Evolutionary conservation across 2,329 filamentous ascomycete species (phyloP).

Genomic region (Ceratocystis harringtonii): DNA sequence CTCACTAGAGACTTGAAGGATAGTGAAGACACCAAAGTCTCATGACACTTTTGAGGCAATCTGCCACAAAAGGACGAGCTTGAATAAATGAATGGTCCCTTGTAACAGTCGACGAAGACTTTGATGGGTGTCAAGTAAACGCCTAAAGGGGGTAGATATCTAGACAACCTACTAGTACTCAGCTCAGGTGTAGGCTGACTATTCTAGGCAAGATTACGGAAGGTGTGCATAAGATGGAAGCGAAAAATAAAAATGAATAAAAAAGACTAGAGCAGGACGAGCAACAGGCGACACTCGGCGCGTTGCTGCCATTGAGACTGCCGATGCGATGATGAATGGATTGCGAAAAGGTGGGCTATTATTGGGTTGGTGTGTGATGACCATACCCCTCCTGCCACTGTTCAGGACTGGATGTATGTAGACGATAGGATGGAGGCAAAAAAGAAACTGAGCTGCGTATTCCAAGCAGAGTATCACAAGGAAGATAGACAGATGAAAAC

Average conservation of each 20-base stretch:
- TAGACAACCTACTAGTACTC: not conserved
- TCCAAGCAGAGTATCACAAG: not conserved
- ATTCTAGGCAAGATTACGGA: not conserved
- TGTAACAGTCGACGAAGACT: not conserved
- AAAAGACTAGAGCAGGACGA: not conserved
- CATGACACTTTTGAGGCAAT: not conserved
- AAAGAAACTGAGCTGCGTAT: not conserved
- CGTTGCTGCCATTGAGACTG: conserved; percentile 3
- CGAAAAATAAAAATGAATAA: not conserved
- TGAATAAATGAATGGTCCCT: not conserved
- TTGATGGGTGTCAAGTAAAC: not conserved
- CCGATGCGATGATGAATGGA: not conserved
- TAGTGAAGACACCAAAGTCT: not conserved
- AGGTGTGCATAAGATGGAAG: not conserved
- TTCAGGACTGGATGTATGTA: not conserved
- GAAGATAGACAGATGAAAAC: conserved; percentile 2
- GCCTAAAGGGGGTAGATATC: not conserved
- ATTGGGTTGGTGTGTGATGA: not conserved
- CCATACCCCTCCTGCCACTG: not conserved
- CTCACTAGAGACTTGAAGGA: not conserved
- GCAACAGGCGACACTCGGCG: conserved; percentile 12
- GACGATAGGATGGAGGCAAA: not conserved
- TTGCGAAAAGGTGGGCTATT: not conserved
- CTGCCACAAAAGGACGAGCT: not conserved
- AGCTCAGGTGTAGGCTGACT: not conserved